Evolutionary conservation across 495 filamentous ascomycete genomes (phyloP).

Genomic region (Penicillium coprophilum): DNA sequence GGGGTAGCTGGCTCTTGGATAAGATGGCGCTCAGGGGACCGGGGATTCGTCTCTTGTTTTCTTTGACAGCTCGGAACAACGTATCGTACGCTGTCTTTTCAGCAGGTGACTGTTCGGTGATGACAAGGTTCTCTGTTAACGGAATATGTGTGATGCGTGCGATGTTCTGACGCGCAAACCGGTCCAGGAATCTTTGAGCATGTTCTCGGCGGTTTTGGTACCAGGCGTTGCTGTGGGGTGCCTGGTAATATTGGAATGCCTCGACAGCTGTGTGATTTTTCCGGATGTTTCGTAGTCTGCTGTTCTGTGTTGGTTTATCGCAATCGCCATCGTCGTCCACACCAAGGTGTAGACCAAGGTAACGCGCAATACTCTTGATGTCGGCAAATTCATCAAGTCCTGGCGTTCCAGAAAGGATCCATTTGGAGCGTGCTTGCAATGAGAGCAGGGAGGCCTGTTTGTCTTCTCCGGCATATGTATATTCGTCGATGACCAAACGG

Average conservation of each 20-base stretch:
- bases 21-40: conserved; percentile 44
- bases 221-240: conserved; percentile 50
- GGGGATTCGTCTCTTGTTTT: conserved; percentile 25
- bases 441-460: conserved; percentile 30
- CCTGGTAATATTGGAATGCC: conserved; percentile 45
- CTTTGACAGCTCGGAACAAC: conserved; percentile 44
- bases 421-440: conserved; percentile 53
- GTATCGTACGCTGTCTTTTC: conserved; percentile 50
- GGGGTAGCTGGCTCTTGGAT: conserved; percentile 36
- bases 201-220: conserved; percentile 46
- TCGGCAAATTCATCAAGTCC: conserved; percentile 56
- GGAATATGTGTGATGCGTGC: conserved; percentile 49
- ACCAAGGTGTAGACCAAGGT: conserved; percentile 57
- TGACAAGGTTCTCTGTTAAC: conserved; percentile 34
- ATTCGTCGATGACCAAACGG: conserved; percentile 69
- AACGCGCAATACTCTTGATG: conserved; percentile 55
- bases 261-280: conserved; percentile 42
- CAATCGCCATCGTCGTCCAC: conserved; percentile 49
- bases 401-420: conserved; percentile 70
- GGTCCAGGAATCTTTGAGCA: conserved; percentile 55
- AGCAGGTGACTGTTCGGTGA: conserved; percentile 37
- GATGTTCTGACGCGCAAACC: conserved; percentile 53
- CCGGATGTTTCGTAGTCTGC: conserved; percentile 25
- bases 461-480: conserved; percentile 53
- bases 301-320: conserved; percentile 33